Base-by-base conservation (phyloP, 2,329 filamentous ascomycete species). In the Aspergillus ruber region DNA sequence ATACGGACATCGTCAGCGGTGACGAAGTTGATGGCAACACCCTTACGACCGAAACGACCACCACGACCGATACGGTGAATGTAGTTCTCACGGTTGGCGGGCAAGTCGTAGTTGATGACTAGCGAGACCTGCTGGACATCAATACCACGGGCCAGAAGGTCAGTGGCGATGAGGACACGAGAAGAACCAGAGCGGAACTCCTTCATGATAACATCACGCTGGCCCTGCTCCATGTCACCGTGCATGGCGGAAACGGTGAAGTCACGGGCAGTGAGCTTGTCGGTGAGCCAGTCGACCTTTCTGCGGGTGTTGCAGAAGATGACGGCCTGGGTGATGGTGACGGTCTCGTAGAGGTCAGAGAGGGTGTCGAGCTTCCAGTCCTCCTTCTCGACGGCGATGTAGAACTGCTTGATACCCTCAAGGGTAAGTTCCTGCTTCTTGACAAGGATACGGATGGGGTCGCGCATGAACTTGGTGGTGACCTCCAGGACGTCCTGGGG, bases 291-390 rank as follows among this genome's bases (percentile, higher is more conserved):
- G 80, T 98, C 93, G 67, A 98, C 93, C 90, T 98, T 98, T 82
- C 91, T 87, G 74, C 93, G 88, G 70, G 93, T 98, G 85, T 98
- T 98, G 85, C 93, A 98, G 88, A 98, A 98, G 78, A 98, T 98
- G 75, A 98, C 93, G 51, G 93, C 93, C 76, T 98, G 93, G 63
- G 93, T 98, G 68, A 97, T 98, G 71, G 93, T 98, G 70, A 98
- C 87, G 48, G 93, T 98, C 80, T 98, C 93, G 81, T 98, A 98
- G 62, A 98, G 77, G 76, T 98, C 93, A 65, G 88, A 97, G 55
- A 98, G 88, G 53, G 93, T 98, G 75, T 98, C 93, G 59, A 98
- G 85, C 80, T 98, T 98, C 93, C 93, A 98, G 70, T 98, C 93
- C 74, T 98, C 93, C 83, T 98, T 97, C 82, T 98, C 93, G 52